Base-by-base conservation (phyloP, 2,329 filamentous ascomycete species). In the Hymenoscyphus scutula region DNA sequence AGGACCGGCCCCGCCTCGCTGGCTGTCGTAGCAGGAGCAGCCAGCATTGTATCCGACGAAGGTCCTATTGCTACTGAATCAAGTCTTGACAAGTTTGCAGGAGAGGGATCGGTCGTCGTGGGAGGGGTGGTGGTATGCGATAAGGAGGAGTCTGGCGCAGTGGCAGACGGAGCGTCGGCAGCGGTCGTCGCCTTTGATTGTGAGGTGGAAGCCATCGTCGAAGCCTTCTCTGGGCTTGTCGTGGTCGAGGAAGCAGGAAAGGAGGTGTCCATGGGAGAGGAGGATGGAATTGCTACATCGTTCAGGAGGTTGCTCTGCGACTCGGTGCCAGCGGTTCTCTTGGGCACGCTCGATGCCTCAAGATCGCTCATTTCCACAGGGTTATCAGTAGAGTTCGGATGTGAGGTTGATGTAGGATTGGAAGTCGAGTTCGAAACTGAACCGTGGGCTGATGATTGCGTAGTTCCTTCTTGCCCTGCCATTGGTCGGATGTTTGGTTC, bases 1-100 rank as follows among this genome's bases (percentile, higher is more conserved):
- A 91, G 86, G 6, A 77, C 74, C 2, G 78, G 77, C 4, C 77
- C 75, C 57, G 83, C 79, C 7, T 71, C 68, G 37, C 17, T 56
- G 6, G 58, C 64, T 15, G 62, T 48, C 13, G 67, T 30, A 41
- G 65, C 54, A 58, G 62, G 41, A 53, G 64, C 51, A 53, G 64
- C 51, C 19, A 62, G 63, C 25, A 58, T 51, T 2, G 30, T 53
- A 53, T 69, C 69, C 48, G 62, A 59, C 7, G 68, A 64, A 32
- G 68, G 69, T 23, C 67, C 69, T 58, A 71, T 70, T 59, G 68
- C 68, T 56, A 63, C 64, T n/a, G 70, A 69, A 56, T 69, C 68
- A 29, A 67, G 54, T 25, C 64, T 51, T 60, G 65, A 59, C 23
- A 68, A 48, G 15, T 57, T 37, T 15, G 59, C n/a, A 19, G 59